These are phyloP conservation scores for Brassica incana DNA, from an alignment of 345 rosid species.

Conservation along the genomic window DNA sequence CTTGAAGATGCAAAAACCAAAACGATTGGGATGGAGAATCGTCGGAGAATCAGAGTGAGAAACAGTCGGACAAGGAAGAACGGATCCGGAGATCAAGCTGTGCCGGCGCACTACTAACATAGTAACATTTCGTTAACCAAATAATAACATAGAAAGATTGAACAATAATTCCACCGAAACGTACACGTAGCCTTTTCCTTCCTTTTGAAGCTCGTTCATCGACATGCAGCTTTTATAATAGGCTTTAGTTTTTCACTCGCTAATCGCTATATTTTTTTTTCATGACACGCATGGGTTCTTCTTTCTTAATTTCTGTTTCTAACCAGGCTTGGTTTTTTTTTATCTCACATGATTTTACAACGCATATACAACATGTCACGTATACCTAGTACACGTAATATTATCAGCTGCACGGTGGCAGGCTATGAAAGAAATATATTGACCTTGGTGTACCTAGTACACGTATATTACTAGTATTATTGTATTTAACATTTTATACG, in stretches of 20 bases:
- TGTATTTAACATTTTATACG: neutral
- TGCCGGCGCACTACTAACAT: neutral
- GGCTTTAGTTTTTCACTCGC: neutral
- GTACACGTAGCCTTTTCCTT: neutral
- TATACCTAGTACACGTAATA: no score
- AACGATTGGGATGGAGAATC: no score
- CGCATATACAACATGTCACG: neutral
- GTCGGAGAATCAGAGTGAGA: no score
- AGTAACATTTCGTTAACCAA: neutral
- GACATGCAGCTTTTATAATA: constrained; percentile 8
- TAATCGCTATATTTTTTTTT: neutral
- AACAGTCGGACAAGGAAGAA: no score
- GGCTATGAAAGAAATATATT: neutral
- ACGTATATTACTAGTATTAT: neutral
- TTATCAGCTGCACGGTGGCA: neutral
- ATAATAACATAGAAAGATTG: no score
- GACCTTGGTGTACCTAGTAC: neutral
- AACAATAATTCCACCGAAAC: neutral
- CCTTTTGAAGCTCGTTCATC: constrained; percentile 8
- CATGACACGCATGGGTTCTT: neutral
- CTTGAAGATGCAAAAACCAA: no score
- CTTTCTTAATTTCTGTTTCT: neutral
- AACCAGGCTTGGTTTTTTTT: neutral
- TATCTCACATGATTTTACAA: neutral
- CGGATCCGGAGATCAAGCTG: no score